Evolutionary conservation across 495 filamentous ascomycete genomes (phyloP), one percentile per base, ranked within the genome.

Genomic region (Aspergillus campestris): DNA sequence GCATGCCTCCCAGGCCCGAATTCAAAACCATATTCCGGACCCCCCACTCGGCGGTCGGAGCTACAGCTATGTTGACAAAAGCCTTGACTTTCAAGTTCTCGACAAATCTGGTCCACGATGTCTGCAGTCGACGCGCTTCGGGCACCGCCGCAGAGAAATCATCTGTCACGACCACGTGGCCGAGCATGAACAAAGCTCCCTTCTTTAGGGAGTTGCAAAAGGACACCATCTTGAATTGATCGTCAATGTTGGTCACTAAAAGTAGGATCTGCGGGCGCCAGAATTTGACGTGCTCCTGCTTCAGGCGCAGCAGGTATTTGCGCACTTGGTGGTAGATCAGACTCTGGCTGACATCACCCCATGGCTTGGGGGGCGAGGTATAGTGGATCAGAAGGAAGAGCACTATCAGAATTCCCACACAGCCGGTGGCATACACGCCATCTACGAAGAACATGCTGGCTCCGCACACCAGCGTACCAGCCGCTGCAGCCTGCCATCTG

Each of bases 191-290:
- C 10, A 94, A 60, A 0, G 81, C 81, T 8, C 88, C 88, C 57
- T 94, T 94, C 59, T 94, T 94, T 58, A 94, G 65, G 0, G 87
- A 87, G 59, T 94, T 94, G 65, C 88, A 94, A 52, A 94, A 94
- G 36, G 91, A 87, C 6, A 94, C 87, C 46, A 94, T 75, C 34
- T 82, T 83, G 33, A 83, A 85, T 50, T 89, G 84, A 12, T 73
- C 74, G 7, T 89, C 75, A 8, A 89, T 80, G 48, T 89, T 83
- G 57, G 87, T 92, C 48, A 94, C 81, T 38, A 94, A 81, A 0
- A 94, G 71, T 34, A 94, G 71, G 44, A 94, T 91, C 55, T 83
- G 88, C 0, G 87, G 87, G 34, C 87, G 75, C 87, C 87, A 94
- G 58, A 90, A 92, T 53, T 94, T 94, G 60, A 94, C 88, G 55